Evolutionary conservation across 345 rosid species (phyloP), one percentile per base, ranked within the genome.

Genomic region (Gossypium stocksii): DNA sequence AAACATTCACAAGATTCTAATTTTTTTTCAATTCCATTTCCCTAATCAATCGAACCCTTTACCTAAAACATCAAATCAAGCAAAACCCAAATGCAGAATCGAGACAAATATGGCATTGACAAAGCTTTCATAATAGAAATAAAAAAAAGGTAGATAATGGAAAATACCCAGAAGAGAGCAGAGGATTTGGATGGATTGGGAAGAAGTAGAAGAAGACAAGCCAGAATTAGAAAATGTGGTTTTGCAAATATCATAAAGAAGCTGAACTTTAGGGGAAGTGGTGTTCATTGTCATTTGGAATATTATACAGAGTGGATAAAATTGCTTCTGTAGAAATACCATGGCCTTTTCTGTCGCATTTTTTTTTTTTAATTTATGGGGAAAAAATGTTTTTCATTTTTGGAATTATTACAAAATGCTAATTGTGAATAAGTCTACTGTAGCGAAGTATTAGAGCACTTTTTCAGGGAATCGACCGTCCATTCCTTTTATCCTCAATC

Each of bases 81-180:
- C 56, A 46, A 44, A 77, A 81, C 77, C 76, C 79, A 61, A 3
- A 49, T 43, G 25, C 75, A 4, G 65, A 75, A 72, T 69, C 14
- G 34, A 73, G 4, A 64, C 53, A 72, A 78, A 72, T 23, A 48
- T 43, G 23, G 53, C 44, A 64, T 59, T 45, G 12, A 27, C 59
- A 64, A 29, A 54, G 44, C 51, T 64, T 45, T 34, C 41, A 67
- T 7, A 23, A 59, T 9, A 19, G 9, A 19, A 56, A 56, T 1
- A 8, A 44, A 10, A 0, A 59, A 71, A 14, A 25, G 65, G 9
- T 13, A 54, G 53, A 68, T 10, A 29, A 23, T 44, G 72, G 74
- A 29, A 73, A 77, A 20, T 91, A 95, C 99, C 98, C 87, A 95
- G 44, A 15, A 90, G 84, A 81, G 93, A 93, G 80, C 82, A 77